Percentiles rank a stretch among this genome's conserved stretches.
Conservation (phyloP, 371 early-diverging fungal genomes). For the Vairimorpha apis region DNA sequence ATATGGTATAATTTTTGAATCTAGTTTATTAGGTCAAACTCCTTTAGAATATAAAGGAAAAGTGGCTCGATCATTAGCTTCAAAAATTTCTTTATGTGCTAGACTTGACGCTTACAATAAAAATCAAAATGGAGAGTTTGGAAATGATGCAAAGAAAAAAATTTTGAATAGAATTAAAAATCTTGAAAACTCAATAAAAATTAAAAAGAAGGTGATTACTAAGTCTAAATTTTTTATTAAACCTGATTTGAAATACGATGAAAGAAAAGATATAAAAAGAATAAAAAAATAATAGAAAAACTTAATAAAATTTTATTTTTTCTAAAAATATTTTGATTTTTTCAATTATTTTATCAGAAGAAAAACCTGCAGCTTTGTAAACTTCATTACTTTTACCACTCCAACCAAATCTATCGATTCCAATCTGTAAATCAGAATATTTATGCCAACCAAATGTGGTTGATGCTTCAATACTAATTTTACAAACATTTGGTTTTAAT, state of each 20-base stretch:
- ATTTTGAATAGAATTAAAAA: slow-evolving; percentile 34
- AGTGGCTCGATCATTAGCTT: slow-evolving; percentile 78
- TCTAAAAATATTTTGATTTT: slow-evolving; percentile 23
- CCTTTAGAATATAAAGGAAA: slow-evolving; percentile 77
- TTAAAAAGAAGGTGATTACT: not conserved
- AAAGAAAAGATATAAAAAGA: slow-evolving; percentile 23
- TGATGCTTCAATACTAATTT: slow-evolving; percentile 83
- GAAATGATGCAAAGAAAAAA: slow-evolving; percentile 9
- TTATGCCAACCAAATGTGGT: slow-evolving; percentile 83
- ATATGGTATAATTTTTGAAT: slow-evolving; percentile 85
- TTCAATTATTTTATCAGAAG: slow-evolving; percentile 45
- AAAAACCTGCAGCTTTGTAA: slow-evolving; percentile 53
- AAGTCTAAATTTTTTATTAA: slow-evolving; percentile 28
- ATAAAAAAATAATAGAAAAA: slow-evolving; percentile 14
- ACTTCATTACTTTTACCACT: slow-evolving; percentile 65
- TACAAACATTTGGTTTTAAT: slow-evolving; percentile 71
- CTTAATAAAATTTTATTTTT: not conserved
- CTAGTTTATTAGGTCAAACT: slow-evolving; percentile 76
- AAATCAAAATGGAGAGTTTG: slow-evolving; percentile 12
- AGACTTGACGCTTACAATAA: slow-evolving; percentile 79
- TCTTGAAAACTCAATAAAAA: slow-evolving; percentile 22
- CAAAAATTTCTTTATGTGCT: slow-evolving; percentile 79
- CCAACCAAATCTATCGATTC: slow-evolving; percentile 85
- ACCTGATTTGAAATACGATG: slow-evolving; percentile 15
- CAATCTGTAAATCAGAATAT: slow-evolving; percentile 80